Conservation (phyloP, 108 stramenopile genomes). For the Skeletonema tropicum region DNA sequence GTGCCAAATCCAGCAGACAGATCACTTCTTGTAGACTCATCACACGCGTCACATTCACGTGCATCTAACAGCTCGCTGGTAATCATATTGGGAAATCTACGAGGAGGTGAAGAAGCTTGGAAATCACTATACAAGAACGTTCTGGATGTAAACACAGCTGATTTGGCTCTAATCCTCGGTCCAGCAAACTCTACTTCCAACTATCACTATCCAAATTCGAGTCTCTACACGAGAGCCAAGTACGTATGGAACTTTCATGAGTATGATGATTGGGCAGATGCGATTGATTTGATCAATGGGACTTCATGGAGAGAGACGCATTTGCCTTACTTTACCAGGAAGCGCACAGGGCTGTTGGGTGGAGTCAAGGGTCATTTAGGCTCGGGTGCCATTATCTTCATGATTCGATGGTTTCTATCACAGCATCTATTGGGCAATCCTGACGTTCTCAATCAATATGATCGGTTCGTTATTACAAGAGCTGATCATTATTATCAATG, state of each 20-base stretch:
- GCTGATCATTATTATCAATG: too few species aligned
- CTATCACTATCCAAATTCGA: slow-evolving; percentile 5
- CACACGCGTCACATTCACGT: background rate
- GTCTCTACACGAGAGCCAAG: slow-evolving; percentile 40
- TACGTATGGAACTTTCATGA: slow-evolving; percentile 40
- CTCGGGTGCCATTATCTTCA: too few species aligned
- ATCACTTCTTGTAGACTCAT: too few species aligned
- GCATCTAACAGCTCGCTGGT: slow-evolving; percentile 34
- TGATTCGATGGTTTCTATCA: too few species aligned
- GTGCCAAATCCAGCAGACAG: background rate
- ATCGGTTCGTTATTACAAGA: too few species aligned
- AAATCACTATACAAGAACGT: slow-evolving; percentile 45
- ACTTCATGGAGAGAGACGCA: too few species aligned
- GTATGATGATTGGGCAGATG: slow-evolving; percentile 57
- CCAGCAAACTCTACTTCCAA: background rate
- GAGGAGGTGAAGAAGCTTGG: slow-evolving; percentile 58
- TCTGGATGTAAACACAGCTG: slow-evolving; percentile 47
- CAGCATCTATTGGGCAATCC: too few species aligned
- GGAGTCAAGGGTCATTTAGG: too few species aligned
- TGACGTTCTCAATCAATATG: too few species aligned
- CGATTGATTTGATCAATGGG: slow-evolving; percentile 51
- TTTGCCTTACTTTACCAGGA: too few species aligned
- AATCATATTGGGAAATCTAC: slow-evolving; percentile 49
- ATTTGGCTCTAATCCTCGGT: slow-evolving; percentile 52
- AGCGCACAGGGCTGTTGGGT: too few species aligned